Percentiles rank a stretch among this genome's conserved stretches.
Evolutionary conservation across 371 early-diverging fungal genomes (phyloP).

Genomic region (Mucor indicus): DNA sequence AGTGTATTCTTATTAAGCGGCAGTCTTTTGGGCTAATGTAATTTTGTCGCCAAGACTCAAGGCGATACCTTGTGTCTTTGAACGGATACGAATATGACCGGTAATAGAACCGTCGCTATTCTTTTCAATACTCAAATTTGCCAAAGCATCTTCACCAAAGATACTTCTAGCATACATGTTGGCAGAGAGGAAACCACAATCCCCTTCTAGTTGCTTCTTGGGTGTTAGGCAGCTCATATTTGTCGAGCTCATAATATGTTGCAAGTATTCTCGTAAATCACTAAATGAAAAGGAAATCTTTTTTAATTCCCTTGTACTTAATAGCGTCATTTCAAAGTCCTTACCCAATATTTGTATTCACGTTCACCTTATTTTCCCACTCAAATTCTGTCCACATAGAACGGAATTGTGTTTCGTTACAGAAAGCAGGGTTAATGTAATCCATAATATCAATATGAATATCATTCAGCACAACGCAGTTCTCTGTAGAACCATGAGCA

Average conservation of each 20-base stretch:
- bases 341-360: constrained; percentile 85
- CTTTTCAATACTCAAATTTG: constrained; percentile 92
- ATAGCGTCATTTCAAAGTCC: constrained; percentile 1
- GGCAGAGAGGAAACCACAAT: constrained; percentile 94
- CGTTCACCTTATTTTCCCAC: constrained; percentile 99
- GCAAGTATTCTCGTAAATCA: constrained; percentile 79
- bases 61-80: constrained; percentile 98
- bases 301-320: too few relatives aligned
- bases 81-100: constrained; percentile 95
- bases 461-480: constrained; percentile 92
- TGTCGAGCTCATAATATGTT: constrained; percentile 90
- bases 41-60: constrained; percentile 84
- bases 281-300: constrained; percentile 26
- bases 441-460: constrained; percentile 99
- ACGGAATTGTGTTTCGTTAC: constrained; percentile 92
- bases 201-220: constrained; percentile 86
- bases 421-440: constrained; percentile 92
- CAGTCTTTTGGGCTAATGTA: constrained; percentile 55
- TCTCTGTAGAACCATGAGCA: constrained; percentile 77
- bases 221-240: constrained; percentile 96
- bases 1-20: constrained; percentile 21
- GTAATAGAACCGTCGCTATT: constrained; percentile 73
- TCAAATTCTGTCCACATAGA: constrained; percentile 98
- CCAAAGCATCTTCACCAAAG: constrained; percentile 97
- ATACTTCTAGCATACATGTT: constrained; percentile 94